A percentile compares a stretch with the other conserved stretches of the same genome.
Conservation (phyloP, 2,329 filamentous ascomycete species). For the Pyricularia grisea region DNA sequence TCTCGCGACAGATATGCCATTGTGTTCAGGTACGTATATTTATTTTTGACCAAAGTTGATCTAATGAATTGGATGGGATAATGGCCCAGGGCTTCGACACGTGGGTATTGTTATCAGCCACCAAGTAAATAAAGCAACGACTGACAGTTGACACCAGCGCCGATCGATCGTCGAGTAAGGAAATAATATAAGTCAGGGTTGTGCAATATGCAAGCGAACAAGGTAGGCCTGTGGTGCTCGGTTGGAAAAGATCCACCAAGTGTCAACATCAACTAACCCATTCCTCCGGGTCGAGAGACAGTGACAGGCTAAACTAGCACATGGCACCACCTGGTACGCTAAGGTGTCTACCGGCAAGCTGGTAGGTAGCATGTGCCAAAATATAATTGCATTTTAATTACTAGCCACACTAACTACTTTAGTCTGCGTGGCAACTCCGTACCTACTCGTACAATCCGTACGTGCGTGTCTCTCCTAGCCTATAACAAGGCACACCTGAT, state of each 20-base stretch:
- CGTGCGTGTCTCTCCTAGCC: too few species aligned
- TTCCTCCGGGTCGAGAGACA: background rate
- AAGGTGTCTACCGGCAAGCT: background rate
- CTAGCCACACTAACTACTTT: too few species aligned
- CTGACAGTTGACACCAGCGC: background rate
- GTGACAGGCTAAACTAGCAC: background rate
- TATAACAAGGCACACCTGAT: too few species aligned
- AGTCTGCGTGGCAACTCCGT: too few species aligned
- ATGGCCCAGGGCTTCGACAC: background rate
- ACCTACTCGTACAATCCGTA: too few species aligned
- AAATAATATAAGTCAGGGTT: background rate
- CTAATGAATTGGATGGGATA: background rate
- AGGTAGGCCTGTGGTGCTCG: background rate
- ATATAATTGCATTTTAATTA: too few species aligned
- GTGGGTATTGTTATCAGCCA: background rate
- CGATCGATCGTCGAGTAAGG: background rate
- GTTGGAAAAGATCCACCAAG: background rate
- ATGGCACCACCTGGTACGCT: background rate
- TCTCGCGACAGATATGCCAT: too few species aligned
- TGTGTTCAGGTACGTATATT: too few species aligned
- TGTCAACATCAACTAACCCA: background rate
- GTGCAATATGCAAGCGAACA: background rate
- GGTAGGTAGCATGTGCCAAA: background rate
- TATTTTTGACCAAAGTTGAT: too few species aligned
- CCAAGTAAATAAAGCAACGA: background rate